These are phyloP conservation scores for Hymenoscyphus albidus DNA, from an alignment of 2,329 filamentous ascomycete species.

Conservation along the genomic window DNA sequence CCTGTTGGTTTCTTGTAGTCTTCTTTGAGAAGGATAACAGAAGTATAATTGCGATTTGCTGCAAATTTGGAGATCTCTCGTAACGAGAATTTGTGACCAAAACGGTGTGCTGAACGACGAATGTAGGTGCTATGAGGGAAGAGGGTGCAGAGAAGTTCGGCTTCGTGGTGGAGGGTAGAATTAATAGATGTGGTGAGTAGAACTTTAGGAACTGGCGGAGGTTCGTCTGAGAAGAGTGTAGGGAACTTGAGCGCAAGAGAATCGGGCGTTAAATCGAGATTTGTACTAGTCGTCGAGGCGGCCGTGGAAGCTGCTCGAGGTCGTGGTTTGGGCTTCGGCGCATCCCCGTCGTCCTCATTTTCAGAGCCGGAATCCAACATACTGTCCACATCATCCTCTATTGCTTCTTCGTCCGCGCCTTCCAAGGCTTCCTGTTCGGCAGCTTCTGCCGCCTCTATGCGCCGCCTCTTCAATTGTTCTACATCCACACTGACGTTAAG, in stretches of 20 bases:
- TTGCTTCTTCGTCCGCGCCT: slow-evolving; percentile 43
- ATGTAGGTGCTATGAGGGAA: slow-evolving; percentile 84
- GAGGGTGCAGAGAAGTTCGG: slow-evolving; percentile 69
- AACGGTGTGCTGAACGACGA: slow-evolving; percentile 75
- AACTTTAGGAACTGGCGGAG: slow-evolving; percentile 69
- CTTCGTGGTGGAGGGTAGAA: slow-evolving; percentile 81
- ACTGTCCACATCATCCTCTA: slow-evolving; percentile 64
- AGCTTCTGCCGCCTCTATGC: slow-evolving; percentile 48
- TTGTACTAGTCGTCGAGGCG: slow-evolving; percentile 58
- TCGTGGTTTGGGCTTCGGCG: slow-evolving; percentile 38
- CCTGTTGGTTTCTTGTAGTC: slow-evolving; percentile 82
- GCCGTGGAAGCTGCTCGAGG: slow-evolving; percentile 39
- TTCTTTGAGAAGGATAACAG: slow-evolving; percentile 81
- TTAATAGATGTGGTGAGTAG: slow-evolving; percentile 89
- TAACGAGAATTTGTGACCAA: slow-evolving; percentile 86
- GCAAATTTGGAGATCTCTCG: slow-evolving; percentile 88
- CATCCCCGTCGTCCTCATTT: slow-evolving; percentile 42
- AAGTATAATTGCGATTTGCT: slow-evolving; percentile 74
- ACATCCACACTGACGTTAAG: slow-evolving; percentile 53
- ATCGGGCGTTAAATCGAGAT: slow-evolving; percentile 59
- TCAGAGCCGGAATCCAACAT: slow-evolving; percentile 63
- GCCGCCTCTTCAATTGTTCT: slow-evolving; percentile 54
- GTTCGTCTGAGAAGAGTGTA: slow-evolving; percentile 56
- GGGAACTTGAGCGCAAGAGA: slow-evolving; percentile 60
- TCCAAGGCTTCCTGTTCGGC: slow-evolving; percentile 42